Evolutionary conservation across 768 basidiomycete species (phyloP).

Genomic region (Rhizopogon rudus): DNA sequence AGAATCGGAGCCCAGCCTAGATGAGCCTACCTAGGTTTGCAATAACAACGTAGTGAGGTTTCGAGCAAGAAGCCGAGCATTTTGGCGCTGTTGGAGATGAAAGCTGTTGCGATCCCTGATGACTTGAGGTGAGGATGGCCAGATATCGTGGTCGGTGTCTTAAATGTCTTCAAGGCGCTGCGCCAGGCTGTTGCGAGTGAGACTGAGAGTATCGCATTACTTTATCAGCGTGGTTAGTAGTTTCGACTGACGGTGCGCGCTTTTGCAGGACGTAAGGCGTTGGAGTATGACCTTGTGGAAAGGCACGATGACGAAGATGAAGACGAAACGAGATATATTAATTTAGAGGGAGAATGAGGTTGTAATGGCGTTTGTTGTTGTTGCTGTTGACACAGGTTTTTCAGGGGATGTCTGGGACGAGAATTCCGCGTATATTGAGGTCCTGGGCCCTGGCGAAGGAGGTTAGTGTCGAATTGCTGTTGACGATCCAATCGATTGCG

Average conservation of each 20-base stretch:
- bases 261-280: conserved; percentile 49
- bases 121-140: conserved; percentile 70
- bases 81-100: conserved; percentile 71
- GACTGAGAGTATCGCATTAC: conserved; percentile 18
- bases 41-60: too few species aligned
- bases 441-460: conserved; percentile 80
- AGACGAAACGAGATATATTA: conserved; percentile 48
- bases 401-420: conserved; percentile 88
- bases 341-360: conserved; percentile 62
- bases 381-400: background rate
- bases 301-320: conserved; percentile 42
- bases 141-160: conserved; percentile 63
- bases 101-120: conserved; percentile 50
- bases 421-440: conserved; percentile 82
- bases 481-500: background rate
- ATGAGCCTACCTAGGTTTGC: too few species aligned
- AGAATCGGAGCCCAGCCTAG: too few species aligned
- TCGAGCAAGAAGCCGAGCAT: conserved; percentile 69
- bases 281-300: conserved; percentile 46
- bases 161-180: conserved; percentile 73
- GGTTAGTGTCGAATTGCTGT: conserved; percentile 33
- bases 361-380: conserved; percentile 27
- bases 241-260: conserved; percentile 1
- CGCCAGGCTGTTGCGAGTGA: conserved; percentile 74
- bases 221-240: background rate